phyloP scores from a whole-genome alignment of 208 protist species.

The Angomonas ambiguus region DNA sequence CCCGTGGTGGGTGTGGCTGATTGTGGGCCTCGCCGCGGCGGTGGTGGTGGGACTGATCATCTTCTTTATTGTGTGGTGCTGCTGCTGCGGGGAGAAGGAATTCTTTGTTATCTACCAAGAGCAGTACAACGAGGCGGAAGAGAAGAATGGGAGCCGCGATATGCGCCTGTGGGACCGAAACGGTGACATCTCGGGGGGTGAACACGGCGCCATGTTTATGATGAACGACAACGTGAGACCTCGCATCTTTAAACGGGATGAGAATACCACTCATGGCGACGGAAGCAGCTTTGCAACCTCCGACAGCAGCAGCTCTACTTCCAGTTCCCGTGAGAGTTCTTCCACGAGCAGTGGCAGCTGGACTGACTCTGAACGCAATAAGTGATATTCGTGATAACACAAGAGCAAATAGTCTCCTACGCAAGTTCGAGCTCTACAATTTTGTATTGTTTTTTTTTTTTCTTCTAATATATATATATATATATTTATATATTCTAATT shows the following conservation, averaged over 20 bases:
- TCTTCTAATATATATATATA: no score
- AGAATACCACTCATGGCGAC: neutral
- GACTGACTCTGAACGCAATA: no score
- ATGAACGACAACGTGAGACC: neutral
- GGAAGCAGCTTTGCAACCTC: neutral
- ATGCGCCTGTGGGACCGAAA: neutral
- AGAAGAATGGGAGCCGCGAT: neutral
- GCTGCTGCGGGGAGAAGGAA: neutral
- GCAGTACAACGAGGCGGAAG: neutral
- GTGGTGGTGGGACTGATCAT: neutral
- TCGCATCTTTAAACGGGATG: neutral
- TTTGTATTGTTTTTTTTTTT: no score
- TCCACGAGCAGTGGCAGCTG: no score
- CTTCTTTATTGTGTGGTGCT: neutral
- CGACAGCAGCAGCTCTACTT: neutral
- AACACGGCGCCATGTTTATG: neutral
- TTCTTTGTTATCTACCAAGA: neutral
- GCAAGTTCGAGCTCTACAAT: no score
- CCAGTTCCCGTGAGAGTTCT: neutral
- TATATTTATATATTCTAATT: no score
- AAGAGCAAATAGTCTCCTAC: no score
- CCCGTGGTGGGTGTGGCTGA: slow-evolving; percentile 4
- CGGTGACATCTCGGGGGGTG: neutral
- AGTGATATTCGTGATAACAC: no score
- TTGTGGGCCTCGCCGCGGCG: neutral